Evolutionary conservation across 1,284 basidiomycete genomes (phyloP).

Genomic region (Melampsora larici-populina): DNA sequence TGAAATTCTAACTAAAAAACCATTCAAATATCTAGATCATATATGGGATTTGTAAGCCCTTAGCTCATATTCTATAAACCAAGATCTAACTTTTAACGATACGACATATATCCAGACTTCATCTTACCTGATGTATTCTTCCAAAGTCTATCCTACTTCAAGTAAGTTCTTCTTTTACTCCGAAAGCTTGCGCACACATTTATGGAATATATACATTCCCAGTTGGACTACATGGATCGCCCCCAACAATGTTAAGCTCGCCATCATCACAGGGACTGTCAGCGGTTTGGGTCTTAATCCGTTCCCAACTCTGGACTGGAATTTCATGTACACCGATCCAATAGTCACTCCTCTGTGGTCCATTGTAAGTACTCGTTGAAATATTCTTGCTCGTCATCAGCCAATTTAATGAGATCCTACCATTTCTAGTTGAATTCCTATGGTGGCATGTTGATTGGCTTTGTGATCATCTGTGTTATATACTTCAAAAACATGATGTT

Average conservation of each 20-base stretch:
- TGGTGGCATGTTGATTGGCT: conserved; percentile 8
- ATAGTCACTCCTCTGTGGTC: conserved; percentile 51
- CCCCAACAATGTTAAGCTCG: conserved; percentile 42
- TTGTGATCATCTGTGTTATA: conserved; percentile 11
- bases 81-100: neutral
- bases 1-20: too few relatives aligned
- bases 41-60: conserved; percentile 31
- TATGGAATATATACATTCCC: too few relatives aligned
- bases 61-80: neutral
- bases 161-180: conserved; percentile 8
- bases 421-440: conserved; percentile 23
- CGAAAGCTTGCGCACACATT: too few relatives aligned
- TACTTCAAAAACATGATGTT: conserved; percentile 24
- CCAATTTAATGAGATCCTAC: conserved; percentile 45
- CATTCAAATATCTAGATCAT: neutral
- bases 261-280: conserved; percentile 45
- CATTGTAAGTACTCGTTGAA: conserved; percentile 44
- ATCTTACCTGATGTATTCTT: conserved; percentile 38
- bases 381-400: conserved; percentile 21
- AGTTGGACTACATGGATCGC: conserved; percentile 41
- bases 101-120: conserved; percentile 10
- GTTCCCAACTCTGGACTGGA: conserved; percentile 58
- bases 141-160: conserved; percentile 36
- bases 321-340: conserved; percentile 50
- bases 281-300: too few relatives aligned